Evolutionary conservation across 1,139 yeast genomes (phyloP), one percentile per base, ranked within the genome.

Genomic region (Hyphopichia wangnamkhiaoensis): DNA sequence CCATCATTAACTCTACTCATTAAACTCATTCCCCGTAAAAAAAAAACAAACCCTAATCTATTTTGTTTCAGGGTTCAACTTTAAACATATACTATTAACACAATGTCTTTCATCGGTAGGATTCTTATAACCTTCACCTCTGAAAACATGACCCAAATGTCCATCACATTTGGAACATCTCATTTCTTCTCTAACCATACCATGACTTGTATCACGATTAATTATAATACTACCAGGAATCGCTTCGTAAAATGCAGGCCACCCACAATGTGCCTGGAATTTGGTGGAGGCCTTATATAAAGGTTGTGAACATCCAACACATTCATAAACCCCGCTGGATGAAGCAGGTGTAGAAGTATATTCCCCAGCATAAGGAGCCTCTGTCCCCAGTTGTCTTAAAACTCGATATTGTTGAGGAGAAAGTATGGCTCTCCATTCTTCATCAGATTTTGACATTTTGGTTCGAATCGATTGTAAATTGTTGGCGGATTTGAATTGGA

Each of bases 231-330:
- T 74, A 0, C 90, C 91, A 0, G 96, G 95, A 37, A 91, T 68
- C 4, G 95, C 96, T 42, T 87, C 84, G 59, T 83, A 91, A 62
- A 93, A 93, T 0, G 97, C 90, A 0, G 98, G 98, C 98, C 98
- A 93, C 2, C 98, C 98, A 62, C 98, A 93, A 40, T 89, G 90
- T 16, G 95, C 79, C 43, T 84, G 81, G 53, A 94, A 93, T 63
- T 93, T 93, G 12, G 96, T 77, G 33, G 74, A 71, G 26, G 96
- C 82, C 46, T 76, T 75, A 62, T 93, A 93, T 30, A 93, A 66
- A 7, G 97, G 96, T 35, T 76, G 70, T 36, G 72, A 75, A 59
- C 98, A 93, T 9, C 84, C 98, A 0, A 85, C 97, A 65, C 99
- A 93, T 40, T 71, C 70, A 58, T 89, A 93, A 4, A 76, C 68